These are phyloP conservation scores for Beauveria varroae DNA, from an alignment of 2,329 filamentous ascomycete genomes.

Conservation along the genomic window DNA sequence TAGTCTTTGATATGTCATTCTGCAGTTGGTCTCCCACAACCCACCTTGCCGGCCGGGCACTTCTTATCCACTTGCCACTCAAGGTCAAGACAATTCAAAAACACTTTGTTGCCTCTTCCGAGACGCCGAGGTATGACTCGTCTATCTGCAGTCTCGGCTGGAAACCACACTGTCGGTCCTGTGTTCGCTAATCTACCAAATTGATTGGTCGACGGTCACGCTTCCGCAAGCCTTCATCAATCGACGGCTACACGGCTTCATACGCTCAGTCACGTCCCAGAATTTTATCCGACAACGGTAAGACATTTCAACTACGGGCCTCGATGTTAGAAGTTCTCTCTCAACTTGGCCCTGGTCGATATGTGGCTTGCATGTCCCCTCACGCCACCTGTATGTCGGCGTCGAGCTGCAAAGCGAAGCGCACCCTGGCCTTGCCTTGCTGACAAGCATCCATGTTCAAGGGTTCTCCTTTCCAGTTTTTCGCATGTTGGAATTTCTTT, in stretches of 20 bases:
- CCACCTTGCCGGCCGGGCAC: too few relatives aligned
- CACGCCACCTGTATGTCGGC: too few relatives aligned
- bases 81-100: neutral
- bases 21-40: neutral
- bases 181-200: neutral
- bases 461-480: too few relatives aligned
- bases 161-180: neutral
- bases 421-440: too few relatives aligned
- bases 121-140: neutral
- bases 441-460: too few relatives aligned
- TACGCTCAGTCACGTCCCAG: neutral
- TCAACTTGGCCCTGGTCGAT: too few relatives aligned
- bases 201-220: neutral
- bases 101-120: neutral
- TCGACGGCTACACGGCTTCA: neutral
- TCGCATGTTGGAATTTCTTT: too few relatives aligned
- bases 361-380: too few relatives aligned
- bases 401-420: too few relatives aligned
- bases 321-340: too few relatives aligned
- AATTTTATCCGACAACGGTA: neutral
- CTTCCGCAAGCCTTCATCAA: neutral
- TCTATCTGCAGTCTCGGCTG: neutral
- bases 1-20: neutral
- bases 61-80: too few relatives aligned
- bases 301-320: neutral